Evolutionary conservation across 192 early-diverging fungal genomes (phyloP).

Genomic region (Coemansia sp.): DNA sequence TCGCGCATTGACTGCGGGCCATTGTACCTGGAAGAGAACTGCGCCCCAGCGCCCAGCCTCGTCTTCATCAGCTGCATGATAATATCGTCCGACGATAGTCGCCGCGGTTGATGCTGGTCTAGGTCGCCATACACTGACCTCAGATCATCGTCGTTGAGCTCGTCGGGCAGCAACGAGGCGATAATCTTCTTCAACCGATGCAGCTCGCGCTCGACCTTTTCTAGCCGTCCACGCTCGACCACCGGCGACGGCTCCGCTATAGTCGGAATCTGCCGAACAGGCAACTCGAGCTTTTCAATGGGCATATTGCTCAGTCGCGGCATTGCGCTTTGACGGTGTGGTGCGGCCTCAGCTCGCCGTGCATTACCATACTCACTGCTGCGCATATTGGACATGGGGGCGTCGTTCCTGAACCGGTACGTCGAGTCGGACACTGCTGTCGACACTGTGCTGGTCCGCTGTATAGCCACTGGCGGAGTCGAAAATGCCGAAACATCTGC

Average conservation of each 20-base stretch:
- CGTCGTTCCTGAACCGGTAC: conserved; percentile 1
- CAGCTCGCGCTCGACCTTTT: conserved; percentile 51
- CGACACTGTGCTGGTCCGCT: conserved; percentile 3
- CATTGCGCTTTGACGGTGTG: neutral
- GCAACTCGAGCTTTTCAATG: neutral
- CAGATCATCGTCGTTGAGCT: conserved; percentile 52
- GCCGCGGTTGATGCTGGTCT: conserved; percentile 23
- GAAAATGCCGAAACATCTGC: neutral
- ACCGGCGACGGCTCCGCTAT: conserved; percentile 7
- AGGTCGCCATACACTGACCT: conserved; percentile 49
- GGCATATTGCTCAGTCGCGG: neutral
- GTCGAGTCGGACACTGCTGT: conserved; percentile 1
- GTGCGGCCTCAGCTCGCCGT: neutral
- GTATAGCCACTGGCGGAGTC: neutral
- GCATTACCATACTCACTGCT: neutral
- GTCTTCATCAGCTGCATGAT: conserved; percentile 35
- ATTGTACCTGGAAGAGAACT: conserved; percentile 6
- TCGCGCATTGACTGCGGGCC: neutral
- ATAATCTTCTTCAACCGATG: conserved; percentile 50
- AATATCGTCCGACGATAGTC: conserved; percentile 28
- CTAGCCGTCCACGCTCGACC: conserved; percentile 40
- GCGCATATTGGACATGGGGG: neutral
- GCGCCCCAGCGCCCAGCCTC: conserved; percentile 18
- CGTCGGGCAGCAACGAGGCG: conserved; percentile 44
- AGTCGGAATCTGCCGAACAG: neutral